A percentile compares a stretch with the other conserved stretches of the same genome.
Conservation (phyloP, 2,329 filamentous ascomycete genomes). For the Pseudonectria foliicola region DNA sequence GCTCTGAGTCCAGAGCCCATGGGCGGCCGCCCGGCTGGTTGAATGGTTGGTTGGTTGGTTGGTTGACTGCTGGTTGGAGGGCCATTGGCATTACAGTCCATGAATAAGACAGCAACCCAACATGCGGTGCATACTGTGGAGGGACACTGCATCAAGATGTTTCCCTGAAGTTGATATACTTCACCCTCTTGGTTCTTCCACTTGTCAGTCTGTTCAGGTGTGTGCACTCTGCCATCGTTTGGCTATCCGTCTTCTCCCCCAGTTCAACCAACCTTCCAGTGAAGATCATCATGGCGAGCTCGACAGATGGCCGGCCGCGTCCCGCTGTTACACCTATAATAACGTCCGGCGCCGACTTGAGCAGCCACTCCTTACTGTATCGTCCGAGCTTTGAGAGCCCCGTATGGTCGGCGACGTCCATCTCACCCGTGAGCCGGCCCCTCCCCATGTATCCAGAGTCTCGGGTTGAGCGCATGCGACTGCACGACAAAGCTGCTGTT, state of each 20-base stretch:
- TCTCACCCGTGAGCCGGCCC: constrained; percentile 13
- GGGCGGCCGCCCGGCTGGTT: constrained; percentile 5
- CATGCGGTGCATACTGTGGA: too few relatives aligned
- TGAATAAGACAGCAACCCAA: constrained; percentile 7
- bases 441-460: constrained; percentile 12
- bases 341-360: constrained; percentile 12
- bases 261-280: not conserved
- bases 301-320: constrained; percentile 11
- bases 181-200: constrained; percentile 1
- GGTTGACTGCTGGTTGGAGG: constrained; percentile 11
- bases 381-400: constrained; percentile 15
- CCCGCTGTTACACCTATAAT: constrained; percentile 18
- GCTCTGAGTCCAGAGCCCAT: constrained; percentile 9
- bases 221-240: not conserved
- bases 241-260: not conserved
- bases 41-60: too few relatives aligned
- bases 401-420: constrained; percentile 14
- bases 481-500: constrained; percentile 11
- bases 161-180: not conserved
- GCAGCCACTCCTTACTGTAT: constrained; percentile 5
- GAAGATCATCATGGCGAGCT: constrained; percentile 9
- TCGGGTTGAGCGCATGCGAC: constrained; percentile 10
- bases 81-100: constrained; percentile 16
- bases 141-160: too few relatives aligned
- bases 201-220: not conserved